Percentiles rank a stretch among this genome's conserved stretches.
These are phyloP conservation scores for barrel medic (Medicago truncatula) DNA, from an alignment of 306 rosid genomes.

Conservation along the genomic window MtrunA17r5.0-ANR NC_053049.1:7732001-7732500, in stretches of 20 bases:
- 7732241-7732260: conserved; percentile 3
- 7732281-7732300: conserved; percentile 52
- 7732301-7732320: conserved; percentile 57
- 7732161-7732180: conserved; percentile 22
- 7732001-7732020: conserved; percentile 66
- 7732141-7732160: conserved; percentile 20
- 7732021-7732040: conserved; percentile 61
- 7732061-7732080: conserved; percentile 73
- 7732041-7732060: conserved; percentile 59
- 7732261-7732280: conserved; percentile 20
- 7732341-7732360: conserved; percentile 60
- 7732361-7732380: conserved; percentile 57
- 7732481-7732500: conserved; percentile 40
- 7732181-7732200: neutral
- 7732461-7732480: conserved; percentile 62
- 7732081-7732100: conserved; percentile 40
- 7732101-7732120: conserved; percentile 60
- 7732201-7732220: neutral
- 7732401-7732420: conserved; percentile 60
- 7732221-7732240: neutral
- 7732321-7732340: conserved; percentile 62
- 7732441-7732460: conserved; percentile 48
- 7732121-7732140: conserved; percentile 52
- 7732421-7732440: conserved; percentile 53
- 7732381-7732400: conserved; percentile 52